Evolutionary conservation across 306 rosid genomes (phyloP), one percentile per base, ranked within the genome.

Genomic region (Malus sylvestris): DNA sequence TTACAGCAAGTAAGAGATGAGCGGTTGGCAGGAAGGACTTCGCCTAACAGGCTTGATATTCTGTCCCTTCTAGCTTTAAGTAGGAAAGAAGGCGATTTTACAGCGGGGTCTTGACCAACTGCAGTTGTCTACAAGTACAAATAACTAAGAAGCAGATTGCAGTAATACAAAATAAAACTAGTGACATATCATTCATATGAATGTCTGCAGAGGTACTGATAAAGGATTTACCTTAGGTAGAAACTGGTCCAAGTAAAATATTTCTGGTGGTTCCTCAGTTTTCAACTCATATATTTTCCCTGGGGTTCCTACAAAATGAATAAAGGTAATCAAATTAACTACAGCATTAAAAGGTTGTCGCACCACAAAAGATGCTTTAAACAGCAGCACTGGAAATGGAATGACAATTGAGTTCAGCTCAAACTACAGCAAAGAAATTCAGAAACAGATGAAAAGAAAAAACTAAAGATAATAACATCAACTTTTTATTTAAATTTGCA

Each of bases 21-120:
- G 74, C 87, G 92, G 76, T 94, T 94, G 68, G 98, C 98, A 58
- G 98, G 97, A 75, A 86, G 81, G 73, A 90, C 78, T 81, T 89
- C 78, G 69, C 83, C 86, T 76, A 79, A 70, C 42, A 45, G 69
- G 79, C 77, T 76, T 64, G 88, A 86, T 63, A 72, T 44, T 60
- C 52, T 46, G 25, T 80, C 84, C 27, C 68, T 81, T 80, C 81
- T 85, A 62, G 76, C 79, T 76, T 72, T 81, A 71, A 62, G 64
- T 53, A 72, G 71, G 63, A 75, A 73, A 78, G 88, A 72, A 67
- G 85, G 69, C 52, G 85, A 79, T 82, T 83, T 81, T 44, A 69
- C 59, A 70, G 82, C 57, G 63, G 61, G 71, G 83, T 84, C 82
- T 75, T 70, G 84, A 80, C 78, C 71, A 71, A 71, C 55, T 67